phyloP scores from a whole-genome alignment of 2,329 filamentous ascomycete species.

The Ascochyta rabiei region DNA sequence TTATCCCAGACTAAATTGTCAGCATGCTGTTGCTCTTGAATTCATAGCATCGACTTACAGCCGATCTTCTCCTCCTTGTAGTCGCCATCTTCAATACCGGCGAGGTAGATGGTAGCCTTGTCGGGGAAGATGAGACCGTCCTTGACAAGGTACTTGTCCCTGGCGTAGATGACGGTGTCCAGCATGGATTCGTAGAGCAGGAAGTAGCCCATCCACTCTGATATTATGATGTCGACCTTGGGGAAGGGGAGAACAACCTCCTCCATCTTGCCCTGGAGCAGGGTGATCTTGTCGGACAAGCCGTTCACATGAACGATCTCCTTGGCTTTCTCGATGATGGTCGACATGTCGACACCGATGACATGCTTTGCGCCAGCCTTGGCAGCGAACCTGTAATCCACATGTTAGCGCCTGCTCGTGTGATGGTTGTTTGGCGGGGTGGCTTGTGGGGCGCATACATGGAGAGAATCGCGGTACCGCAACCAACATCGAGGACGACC shows the following conservation, averaged over 20 bases:
- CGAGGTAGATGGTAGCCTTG: constrained; percentile 96
- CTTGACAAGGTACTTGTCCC: constrained; percentile 86
- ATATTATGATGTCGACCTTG: constrained; percentile 99
- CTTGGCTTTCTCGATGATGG: constrained; percentile 97
- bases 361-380: constrained; percentile 98
- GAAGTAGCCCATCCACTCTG: constrained; percentile 99
- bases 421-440: constrained; percentile 11
- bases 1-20: constrained; percentile 87
- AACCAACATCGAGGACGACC: constrained; percentile 95
- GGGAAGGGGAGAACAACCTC: constrained; percentile 91
- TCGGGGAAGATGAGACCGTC: constrained; percentile 97
- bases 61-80: constrained; percentile 99
- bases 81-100: constrained; percentile 96
- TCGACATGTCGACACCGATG: constrained; percentile 99
- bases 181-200: constrained; percentile 98
- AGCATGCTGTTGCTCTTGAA: not conserved
- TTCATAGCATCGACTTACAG: constrained; percentile 60
- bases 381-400: constrained; percentile 80
- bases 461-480: constrained; percentile 96
- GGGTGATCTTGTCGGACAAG: constrained; percentile 92
- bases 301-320: constrained; percentile 94
- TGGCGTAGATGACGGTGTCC: constrained; percentile 95
- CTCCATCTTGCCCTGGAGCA: constrained; percentile 99
- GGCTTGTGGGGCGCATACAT: constrained; percentile 68
- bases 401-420: constrained; percentile 29